Percentiles rank a stretch among this genome's conserved stretches.
These are phyloP conservation scores for Ligustrum vulgare DNA, from an alignment of 257 asterid genomes.

Conservation along the genomic window DNA sequence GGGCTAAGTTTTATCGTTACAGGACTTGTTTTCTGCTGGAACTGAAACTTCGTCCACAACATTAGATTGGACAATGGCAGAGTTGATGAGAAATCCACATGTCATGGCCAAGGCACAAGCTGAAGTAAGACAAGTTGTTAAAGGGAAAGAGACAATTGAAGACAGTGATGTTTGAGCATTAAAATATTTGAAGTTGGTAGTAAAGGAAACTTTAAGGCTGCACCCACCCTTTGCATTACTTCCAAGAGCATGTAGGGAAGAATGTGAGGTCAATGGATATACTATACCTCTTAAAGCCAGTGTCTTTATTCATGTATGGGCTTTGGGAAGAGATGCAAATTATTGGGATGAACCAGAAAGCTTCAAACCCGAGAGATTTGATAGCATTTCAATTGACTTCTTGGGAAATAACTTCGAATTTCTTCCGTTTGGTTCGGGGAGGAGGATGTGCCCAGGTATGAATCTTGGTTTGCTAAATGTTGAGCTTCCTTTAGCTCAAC, in stretches of 20 bases:
- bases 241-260: slow-evolving; percentile 21
- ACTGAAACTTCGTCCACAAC: slow-evolving; percentile 20
- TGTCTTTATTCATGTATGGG: slow-evolving; percentile 24
- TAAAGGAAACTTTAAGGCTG: slow-evolving; percentile 28
- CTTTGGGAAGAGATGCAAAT: slow-evolving; percentile 25
- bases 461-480: slow-evolving; percentile 12
- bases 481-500: slow-evolving; percentile 20
- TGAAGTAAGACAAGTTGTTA: slow-evolving; percentile 18
- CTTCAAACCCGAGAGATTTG: slow-evolving; percentile 26
- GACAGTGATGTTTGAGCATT: slow-evolving; percentile 19
- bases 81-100: slow-evolving; percentile 22
- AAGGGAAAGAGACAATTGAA: background rate
- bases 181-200: slow-evolving; percentile 18
- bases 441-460: slow-evolving; percentile 24
- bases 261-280: slow-evolving; percentile 8
- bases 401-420: slow-evolving; percentile 15
- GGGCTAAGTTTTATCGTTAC: background rate
- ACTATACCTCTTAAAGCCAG: slow-evolving; percentile 14
- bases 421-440: slow-evolving; percentile 26
- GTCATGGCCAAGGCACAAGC: slow-evolving; percentile 26
- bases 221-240: slow-evolving; percentile 24
- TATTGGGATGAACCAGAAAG: slow-evolving; percentile 21
- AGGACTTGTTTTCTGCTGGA: slow-evolving; percentile 25
- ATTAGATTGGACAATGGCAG: slow-evolving; percentile 26
- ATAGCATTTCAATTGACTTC: slow-evolving; percentile 9